Base-by-base conservation (phyloP, 2,329 filamentous ascomycete species). In the Sordariomycetes sp. region DNA sequence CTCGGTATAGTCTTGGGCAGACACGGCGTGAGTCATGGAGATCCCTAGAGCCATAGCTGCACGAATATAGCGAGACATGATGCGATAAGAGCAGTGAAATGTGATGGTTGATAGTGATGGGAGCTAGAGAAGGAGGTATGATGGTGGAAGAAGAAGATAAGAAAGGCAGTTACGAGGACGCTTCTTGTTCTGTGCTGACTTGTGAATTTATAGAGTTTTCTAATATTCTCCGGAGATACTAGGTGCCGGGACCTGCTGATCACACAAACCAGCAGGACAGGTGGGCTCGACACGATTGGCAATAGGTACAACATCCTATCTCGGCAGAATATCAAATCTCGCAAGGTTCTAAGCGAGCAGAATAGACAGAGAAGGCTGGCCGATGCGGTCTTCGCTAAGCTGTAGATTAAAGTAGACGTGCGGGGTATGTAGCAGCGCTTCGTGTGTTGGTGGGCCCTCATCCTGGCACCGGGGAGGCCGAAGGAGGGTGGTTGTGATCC, bases 81-180 rank as follows among this genome's bases (percentile, higher is more conserved):
- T 59, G 35, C 64, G 20, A 20, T 60, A 55, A 3, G 65, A 66
- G 3, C 60, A 59, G 56, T 66, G 14, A 65, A 48, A 22, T 11
- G 10, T n/a, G 8, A n/a, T 8, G 35, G 7, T 8, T 37, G 35
- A 37, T 37, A 14, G 35, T 37, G 35, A 37, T 37, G 35, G 14
- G 14, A 37, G 35, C 35, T n/a, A n/a, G n/a, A 37, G 35, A 37
- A 7, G 14, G 7, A 48, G 4, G 12, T 3, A 11, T 40, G 37
- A 14, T 40, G 18, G 37, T 14, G 18, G n/a, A 11, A 11, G 20
- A 24, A 24, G 22, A 14, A 6, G 20, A 50, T 24, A n/a, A 50
- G 22, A 1, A n/a, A 7, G 11, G 46, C 3, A 24, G 20, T 24
- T 50, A 24, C 22, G 2, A 3, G 40, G 2, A 50, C 20, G 14